Evolutionary conservation across 2,329 filamentous ascomycete species (phyloP).

Genomic region (Aspergillus hortae): DNA sequence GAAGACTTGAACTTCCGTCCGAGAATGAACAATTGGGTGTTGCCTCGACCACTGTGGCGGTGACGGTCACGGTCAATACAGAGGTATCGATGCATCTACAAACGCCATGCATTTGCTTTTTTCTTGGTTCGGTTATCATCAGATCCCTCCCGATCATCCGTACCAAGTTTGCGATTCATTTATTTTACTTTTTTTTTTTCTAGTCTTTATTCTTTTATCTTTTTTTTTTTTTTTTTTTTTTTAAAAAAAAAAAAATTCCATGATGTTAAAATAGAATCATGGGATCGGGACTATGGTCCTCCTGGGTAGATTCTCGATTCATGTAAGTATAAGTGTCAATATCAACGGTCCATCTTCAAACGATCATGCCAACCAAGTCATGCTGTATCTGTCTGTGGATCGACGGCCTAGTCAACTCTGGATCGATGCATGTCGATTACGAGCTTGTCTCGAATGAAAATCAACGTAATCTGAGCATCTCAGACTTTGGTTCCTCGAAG

Average conservation of each 20-base stretch:
- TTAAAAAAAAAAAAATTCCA: not conserved
- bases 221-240: not conserved
- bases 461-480: not conserved
- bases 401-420: not conserved
- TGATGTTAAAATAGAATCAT: not conserved
- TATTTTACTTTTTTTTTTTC: not conserved
- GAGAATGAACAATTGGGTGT: not conserved
- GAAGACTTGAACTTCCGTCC: not conserved
- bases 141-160: not conserved
- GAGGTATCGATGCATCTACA: not conserved
- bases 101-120: constrained; percentile 1
- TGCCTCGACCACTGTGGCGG: constrained; percentile 7
- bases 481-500: not conserved
- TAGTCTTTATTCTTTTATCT: not conserved
- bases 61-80: constrained; percentile 6
- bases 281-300: not conserved
- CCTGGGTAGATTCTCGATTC: no score
- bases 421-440: not conserved
- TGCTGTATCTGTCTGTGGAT: not conserved
- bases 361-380: no score
- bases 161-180: not conserved
- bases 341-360: not conserved
- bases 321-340: not conserved
- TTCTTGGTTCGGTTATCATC: not conserved
- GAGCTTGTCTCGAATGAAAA: not conserved